phyloP scores from a whole-genome alignment of 106 monocot species.

The Dendrobium huoshanense region DNA sequence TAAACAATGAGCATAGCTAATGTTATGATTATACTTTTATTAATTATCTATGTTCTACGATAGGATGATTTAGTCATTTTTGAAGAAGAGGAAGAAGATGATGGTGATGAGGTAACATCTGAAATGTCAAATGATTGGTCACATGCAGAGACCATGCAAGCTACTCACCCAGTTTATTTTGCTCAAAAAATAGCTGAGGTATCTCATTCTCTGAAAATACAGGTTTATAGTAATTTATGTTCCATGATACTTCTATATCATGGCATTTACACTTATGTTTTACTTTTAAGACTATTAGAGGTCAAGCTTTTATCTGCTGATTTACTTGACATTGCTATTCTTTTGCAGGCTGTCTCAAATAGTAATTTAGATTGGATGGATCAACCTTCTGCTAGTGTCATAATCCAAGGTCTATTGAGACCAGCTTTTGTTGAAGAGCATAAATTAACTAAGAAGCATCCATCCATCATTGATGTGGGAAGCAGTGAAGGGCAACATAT shows the following conservation, averaged over 20 bases:
- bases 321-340: slow-evolving; percentile 2
- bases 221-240: background rate
- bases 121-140: slow-evolving; percentile 56
- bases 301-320: background rate
- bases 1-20: background rate
- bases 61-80: slow-evolving; percentile 46
- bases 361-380: slow-evolving; percentile 66
- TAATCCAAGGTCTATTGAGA: slow-evolving; percentile 75
- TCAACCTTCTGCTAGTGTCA: slow-evolving; percentile 63
- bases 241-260: background rate
- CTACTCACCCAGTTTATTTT: slow-evolving; percentile 85
- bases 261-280: background rate
- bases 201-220: background rate
- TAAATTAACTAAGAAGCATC: slow-evolving; percentile 28
- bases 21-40: slow-evolving; percentile 4
- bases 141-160: slow-evolving; percentile 63
- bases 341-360: slow-evolving; percentile 47
- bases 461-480: slow-evolving; percentile 9
- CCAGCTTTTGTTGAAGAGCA: slow-evolving; percentile 63
- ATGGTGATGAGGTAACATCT: slow-evolving; percentile 25
- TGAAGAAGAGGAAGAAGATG: slow-evolving; percentile 54
- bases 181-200: slow-evolving; percentile 77
- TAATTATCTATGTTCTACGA: background rate
- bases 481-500: slow-evolving; percentile 7
- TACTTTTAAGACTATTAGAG: background rate